Conservation (phyloP, 768 basidiomycete genomes). For the Pulveroboletus frians region DNA sequence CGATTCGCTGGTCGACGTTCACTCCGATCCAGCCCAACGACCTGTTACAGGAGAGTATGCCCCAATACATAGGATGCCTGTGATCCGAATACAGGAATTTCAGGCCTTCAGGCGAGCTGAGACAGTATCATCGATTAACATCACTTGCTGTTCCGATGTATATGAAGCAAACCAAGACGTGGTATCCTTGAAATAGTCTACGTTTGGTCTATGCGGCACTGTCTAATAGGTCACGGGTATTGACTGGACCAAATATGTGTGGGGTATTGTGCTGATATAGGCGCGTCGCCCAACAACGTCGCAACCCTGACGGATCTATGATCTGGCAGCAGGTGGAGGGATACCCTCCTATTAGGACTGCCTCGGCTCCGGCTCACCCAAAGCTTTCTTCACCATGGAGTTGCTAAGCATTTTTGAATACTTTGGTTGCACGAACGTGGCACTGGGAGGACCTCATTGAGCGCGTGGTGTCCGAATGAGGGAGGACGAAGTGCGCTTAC, state of each 20-base stretch:
- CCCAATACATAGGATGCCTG: background rate
- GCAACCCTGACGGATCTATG: slow-evolving; percentile 13
- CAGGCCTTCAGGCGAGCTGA: background rate
- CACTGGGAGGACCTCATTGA: slow-evolving; percentile 37
- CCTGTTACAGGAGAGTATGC: background rate
- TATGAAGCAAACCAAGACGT: background rate
- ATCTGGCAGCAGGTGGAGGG: slow-evolving; percentile 23
- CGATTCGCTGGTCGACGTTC: background rate
- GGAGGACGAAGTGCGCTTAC: slow-evolving; percentile 40
- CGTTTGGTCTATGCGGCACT: background rate
- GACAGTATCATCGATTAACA: too few species aligned
- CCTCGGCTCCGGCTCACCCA: slow-evolving; percentile 51
- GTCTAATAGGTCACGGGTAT: background rate
- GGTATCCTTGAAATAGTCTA: background rate
- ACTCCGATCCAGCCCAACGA: background rate
- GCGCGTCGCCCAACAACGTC: background rate
- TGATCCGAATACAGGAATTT: background rate
- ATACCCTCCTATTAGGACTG: slow-evolving; percentile 27
- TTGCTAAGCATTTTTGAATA: slow-evolving; percentile 76
- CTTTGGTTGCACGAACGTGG: slow-evolving; percentile 82
- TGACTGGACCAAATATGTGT: background rate
- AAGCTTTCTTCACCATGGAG: slow-evolving; percentile 50
- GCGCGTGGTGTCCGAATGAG: background rate
- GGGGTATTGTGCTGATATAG: background rate
- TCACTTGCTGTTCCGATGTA: too few species aligned